Conservation (phyloP, 2,329 filamentous ascomycete genomes). For the Ophiostoma sp. region DNA sequence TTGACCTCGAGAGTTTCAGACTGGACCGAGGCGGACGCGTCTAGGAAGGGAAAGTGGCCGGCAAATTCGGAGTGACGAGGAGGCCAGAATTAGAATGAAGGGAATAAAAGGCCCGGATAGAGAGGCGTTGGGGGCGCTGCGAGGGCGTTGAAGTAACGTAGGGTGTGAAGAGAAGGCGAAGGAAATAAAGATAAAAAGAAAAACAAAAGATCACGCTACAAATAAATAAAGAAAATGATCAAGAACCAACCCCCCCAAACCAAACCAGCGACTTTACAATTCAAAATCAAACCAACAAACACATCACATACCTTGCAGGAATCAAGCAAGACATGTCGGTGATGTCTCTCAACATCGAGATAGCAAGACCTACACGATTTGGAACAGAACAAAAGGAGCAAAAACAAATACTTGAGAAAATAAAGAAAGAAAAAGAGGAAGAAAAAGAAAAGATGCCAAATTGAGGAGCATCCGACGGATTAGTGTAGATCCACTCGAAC, state of each 20-base stretch:
- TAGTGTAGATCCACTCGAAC: background rate
- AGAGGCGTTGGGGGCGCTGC: no score
- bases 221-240: no score
- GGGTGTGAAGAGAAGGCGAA: background rate
- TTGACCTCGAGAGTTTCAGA: no score
- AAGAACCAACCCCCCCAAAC: no score
- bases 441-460: background rate
- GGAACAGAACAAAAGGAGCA: background rate
- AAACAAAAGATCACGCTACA: no score
- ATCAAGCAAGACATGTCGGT: constrained; percentile 1
- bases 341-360: background rate
- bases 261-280: no score
- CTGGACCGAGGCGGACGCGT: background rate
- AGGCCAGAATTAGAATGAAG: background rate
- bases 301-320: background rate
- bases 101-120: constrained; percentile 2
- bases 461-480: constrained; percentile 4
- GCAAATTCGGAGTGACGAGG: background rate
- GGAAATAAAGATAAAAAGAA: no score
- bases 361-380: background rate
- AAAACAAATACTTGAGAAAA: background rate
- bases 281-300: background rate
- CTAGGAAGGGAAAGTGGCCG: constrained; percentile 8
- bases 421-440: background rate
- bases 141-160: background rate